phyloP scores from a whole-genome alignment of 2,329 filamentous ascomycete species.

The Pestalotiopsis sp. region DNA sequence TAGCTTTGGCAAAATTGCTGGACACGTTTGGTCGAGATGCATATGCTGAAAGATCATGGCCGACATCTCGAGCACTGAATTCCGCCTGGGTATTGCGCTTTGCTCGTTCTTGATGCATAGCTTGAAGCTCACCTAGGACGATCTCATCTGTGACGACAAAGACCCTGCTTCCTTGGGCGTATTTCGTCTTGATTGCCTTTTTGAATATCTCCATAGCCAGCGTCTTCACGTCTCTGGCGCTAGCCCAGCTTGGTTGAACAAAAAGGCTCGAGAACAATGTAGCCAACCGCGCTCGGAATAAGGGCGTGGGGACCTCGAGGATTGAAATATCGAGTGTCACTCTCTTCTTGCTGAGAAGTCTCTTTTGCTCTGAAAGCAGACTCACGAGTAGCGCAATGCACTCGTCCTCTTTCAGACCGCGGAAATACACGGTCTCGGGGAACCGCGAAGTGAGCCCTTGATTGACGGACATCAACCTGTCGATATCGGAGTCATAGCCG shows the following conservation, averaged over 20 bases:
- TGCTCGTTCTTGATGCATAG: not conserved
- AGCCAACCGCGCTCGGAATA: slow-evolving; percentile 22
- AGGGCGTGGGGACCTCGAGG: slow-evolving; percentile 22
- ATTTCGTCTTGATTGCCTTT: slow-evolving; percentile 29
- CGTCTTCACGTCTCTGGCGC: slow-evolving; percentile 63
- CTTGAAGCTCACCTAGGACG: not conserved
- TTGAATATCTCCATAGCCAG: slow-evolving; percentile 55
- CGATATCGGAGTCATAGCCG: slow-evolving; percentile 70
- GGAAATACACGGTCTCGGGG: slow-evolving; percentile 62
- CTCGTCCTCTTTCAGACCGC: slow-evolving; percentile 41
- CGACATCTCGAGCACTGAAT: not conserved
- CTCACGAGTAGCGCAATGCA: slow-evolving; percentile 48
- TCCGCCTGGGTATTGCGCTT: not conserved
- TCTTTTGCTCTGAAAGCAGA: slow-evolving; percentile 21
- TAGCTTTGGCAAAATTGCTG: not conserved
- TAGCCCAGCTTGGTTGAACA: slow-evolving; percentile 58
- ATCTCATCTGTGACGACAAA: not conserved
- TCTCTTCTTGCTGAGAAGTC: slow-evolving; percentile 29
- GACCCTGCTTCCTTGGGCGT: too few relatives aligned
- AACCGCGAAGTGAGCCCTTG: slow-evolving; percentile 68
- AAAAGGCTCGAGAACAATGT: slow-evolving; percentile 44
- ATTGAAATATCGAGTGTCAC: slow-evolving; percentile 6
- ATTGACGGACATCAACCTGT: slow-evolving; percentile 63
- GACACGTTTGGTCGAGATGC: not conserved
- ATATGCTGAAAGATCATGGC: not conserved